Conservation (phyloP, 2,329 filamentous ascomycete species). For the Cladobotryum protrusum region DNA sequence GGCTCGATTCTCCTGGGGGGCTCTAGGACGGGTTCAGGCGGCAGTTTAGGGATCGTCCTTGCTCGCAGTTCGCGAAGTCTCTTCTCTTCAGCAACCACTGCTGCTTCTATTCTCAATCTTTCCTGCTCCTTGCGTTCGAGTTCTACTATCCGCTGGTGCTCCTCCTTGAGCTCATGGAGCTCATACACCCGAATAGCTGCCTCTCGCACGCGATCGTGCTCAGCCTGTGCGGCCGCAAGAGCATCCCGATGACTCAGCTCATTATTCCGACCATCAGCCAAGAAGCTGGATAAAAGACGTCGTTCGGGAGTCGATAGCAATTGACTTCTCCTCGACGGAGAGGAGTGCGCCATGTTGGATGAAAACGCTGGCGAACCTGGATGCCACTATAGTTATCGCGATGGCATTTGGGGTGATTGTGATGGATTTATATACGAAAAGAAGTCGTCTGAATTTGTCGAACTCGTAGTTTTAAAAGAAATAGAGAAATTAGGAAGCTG, state of each 20-base stretch:
- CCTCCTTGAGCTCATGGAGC: slow-evolving; percentile 40
- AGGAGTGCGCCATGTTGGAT: slow-evolving; percentile 37
- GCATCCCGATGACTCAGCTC: slow-evolving; percentile 59
- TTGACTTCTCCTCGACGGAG: slow-evolving; percentile 33
- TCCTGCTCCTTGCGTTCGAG: slow-evolving; percentile 42
- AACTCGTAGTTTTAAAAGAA: too few species aligned
- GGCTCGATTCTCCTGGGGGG: slow-evolving; percentile 17
- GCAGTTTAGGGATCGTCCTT: slow-evolving; percentile 39
- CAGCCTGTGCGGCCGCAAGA: slow-evolving; percentile 56
- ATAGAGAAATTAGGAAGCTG: too few species aligned
- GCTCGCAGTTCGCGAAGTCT: slow-evolving; percentile 42
- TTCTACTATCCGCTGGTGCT: slow-evolving; percentile 37
- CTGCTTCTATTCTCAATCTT: slow-evolving; percentile 38
- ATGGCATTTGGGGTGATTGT: slow-evolving; percentile 6
- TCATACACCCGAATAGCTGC: slow-evolving; percentile 43
- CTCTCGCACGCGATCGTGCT: slow-evolving; percentile 59
- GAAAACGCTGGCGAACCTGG: not conserved
- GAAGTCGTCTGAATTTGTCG: too few species aligned
- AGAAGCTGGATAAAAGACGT: slow-evolving; percentile 51
- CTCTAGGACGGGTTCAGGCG: slow-evolving; percentile 30
- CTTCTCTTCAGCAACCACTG: slow-evolving; percentile 41
- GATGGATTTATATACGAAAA: not conserved
- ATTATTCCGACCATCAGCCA: slow-evolving; percentile 55
- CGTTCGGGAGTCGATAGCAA: slow-evolving; percentile 37
- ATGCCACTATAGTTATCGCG: not conserved